phyloP scores from a whole-genome alignment of 2,329 filamentous ascomycete species.

The Penicillium oxalicum region DNA sequence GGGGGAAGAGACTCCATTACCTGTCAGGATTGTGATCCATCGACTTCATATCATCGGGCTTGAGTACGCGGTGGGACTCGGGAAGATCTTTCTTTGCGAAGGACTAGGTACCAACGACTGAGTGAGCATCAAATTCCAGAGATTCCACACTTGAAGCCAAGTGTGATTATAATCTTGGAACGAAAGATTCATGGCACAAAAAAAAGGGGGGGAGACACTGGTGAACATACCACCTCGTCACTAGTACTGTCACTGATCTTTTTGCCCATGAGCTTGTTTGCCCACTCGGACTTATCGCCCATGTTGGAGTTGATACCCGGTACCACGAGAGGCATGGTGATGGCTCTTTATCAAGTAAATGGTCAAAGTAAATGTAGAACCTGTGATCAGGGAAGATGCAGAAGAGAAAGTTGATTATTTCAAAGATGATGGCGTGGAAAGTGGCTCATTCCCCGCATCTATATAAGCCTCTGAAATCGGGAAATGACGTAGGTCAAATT shows the following conservation, averaged over 20 bases:
- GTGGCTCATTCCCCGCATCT: no score
- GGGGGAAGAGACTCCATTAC: constrained; percentile 18
- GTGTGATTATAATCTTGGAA: no score
- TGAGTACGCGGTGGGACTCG: constrained; percentile 39
- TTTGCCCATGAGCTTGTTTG: constrained; percentile 43
- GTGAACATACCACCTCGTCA: constrained; percentile 30
- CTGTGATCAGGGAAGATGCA: no score
- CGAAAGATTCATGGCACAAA: no score
- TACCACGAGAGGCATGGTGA: constrained; percentile 44
- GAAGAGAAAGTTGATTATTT: no score
- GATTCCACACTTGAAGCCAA: neutral
- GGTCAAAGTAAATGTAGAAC: no score
- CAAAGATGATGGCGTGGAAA: no score
- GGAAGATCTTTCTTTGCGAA: constrained; percentile 46
- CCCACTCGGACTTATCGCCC: constrained; percentile 38
- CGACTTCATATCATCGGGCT: constrained; percentile 34
- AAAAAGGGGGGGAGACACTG: no score
- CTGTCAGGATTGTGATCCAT: constrained; percentile 40
- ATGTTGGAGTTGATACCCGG: constrained; percentile 36
- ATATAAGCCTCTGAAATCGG: no score
- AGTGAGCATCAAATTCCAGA: neutral
- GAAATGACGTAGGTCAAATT: no score
- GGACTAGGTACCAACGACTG: constrained; percentile 20
- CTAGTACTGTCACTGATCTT: constrained; percentile 35
- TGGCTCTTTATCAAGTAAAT: neutral